Conservation (phyloP, 805 yeast species). For the Nakazawaea peltata region DNA sequence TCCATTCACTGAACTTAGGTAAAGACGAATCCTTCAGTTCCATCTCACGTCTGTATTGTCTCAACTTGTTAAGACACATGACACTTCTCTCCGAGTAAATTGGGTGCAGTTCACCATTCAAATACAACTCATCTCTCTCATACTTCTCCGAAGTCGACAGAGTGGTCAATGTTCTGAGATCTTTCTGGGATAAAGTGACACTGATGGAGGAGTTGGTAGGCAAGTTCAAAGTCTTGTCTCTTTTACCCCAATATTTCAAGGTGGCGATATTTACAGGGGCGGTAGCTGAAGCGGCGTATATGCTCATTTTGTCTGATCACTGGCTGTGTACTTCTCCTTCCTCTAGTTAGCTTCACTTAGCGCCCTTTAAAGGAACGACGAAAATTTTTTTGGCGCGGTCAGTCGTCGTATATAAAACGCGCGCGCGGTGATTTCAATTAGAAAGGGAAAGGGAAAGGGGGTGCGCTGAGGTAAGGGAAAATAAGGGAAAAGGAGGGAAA, state of each 20-base stretch:
- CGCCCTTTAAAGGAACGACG: too few relatives aligned
- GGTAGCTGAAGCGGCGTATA: constrained; percentile 73
- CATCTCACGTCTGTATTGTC: constrained; percentile 52
- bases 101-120: constrained; percentile 79
- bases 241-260: constrained; percentile 97
- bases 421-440: too few relatives aligned
- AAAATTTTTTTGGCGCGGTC: too few relatives aligned
- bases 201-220: constrained; percentile 97
- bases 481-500: too few relatives aligned
- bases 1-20: constrained; percentile 56
- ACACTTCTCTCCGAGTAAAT: constrained; percentile 54
- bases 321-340: too few relatives aligned
- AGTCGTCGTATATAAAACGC: too few relatives aligned
- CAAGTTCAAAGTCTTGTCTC: constrained; percentile 79
- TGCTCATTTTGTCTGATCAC: too few relatives aligned
- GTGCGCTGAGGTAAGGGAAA: too few relatives aligned
- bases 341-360: too few relatives aligned
- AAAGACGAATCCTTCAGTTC: constrained; percentile 48
- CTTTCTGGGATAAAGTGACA: constrained; percentile 87
- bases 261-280: constrained; percentile 99
- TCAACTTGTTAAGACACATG: constrained; percentile 71
- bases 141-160: constrained; percentile 61
- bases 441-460: too few relatives aligned
- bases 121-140: constrained; percentile 62
- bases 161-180: constrained; percentile 85